These are phyloP conservation scores for Kregervanrija fluxuum DNA, from an alignment of 805 yeast species.

Conservation along the genomic window DNA sequence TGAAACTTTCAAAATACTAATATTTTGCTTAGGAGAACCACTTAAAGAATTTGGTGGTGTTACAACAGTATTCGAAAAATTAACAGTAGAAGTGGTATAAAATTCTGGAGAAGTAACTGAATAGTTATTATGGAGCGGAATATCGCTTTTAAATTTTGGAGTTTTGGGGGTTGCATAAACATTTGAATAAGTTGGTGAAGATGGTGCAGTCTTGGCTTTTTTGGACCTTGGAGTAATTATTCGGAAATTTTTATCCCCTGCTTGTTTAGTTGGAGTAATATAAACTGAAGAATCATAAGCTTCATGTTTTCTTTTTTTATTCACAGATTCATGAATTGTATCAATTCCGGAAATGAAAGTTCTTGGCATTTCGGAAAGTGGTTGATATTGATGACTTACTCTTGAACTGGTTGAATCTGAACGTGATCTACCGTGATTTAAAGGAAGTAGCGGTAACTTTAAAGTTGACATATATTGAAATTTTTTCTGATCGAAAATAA, in stretches of 20 bases:
- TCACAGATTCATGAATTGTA: not conserved
- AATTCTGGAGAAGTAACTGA: constrained; percentile 14
- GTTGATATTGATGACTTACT: constrained; percentile 17
- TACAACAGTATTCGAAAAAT: constrained; percentile 6
- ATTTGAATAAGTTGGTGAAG: constrained; percentile 18
- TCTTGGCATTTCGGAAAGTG: constrained; percentile 19
- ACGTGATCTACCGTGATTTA: constrained; percentile 25
- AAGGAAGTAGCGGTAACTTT: not conserved
- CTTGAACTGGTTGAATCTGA: constrained; percentile 25
- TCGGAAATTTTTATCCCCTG: not conserved
- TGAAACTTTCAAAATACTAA: constrained; percentile 15
- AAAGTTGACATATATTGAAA: too few relatives aligned
- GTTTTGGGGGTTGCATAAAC: constrained; percentile 16
- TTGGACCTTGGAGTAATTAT: constrained; percentile 15
- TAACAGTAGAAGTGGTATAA: constrained; percentile 1
- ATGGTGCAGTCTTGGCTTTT: constrained; percentile 25
- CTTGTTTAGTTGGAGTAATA: constrained; percentile 6
- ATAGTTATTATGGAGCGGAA: constrained; percentile 3
- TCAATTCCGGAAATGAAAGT: constrained; percentile 2
- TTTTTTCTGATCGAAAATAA: too few relatives aligned
- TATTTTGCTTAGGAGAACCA: constrained; percentile 17
- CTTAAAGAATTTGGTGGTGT: constrained; percentile 24
- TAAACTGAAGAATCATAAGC: constrained; percentile 6
- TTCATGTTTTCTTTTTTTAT: constrained; percentile 2
- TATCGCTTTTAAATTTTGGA: constrained; percentile 8